Evolutionary conservation across 768 basidiomycete species (phyloP), one percentile per base, ranked within the genome.

Genomic region (Suillus luteus): DNA sequence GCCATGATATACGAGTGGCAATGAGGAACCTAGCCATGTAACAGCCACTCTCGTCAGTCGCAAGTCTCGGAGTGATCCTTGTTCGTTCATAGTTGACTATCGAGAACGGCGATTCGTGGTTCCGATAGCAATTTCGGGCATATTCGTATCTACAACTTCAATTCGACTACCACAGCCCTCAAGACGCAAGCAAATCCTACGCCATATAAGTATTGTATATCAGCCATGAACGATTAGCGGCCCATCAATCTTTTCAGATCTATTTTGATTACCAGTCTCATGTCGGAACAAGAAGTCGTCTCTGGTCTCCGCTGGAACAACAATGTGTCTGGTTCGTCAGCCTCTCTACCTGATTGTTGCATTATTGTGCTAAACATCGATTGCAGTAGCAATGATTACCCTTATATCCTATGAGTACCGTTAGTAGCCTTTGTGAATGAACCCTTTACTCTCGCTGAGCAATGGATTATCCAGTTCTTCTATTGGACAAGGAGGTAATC

Each of bases 401-500:
- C 2, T 58, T 2, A 27, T 58, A 6, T 41, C 3, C 5, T 58
- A 58, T 41, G 57, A 58, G 4, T 58, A 40, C 10, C 17, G 55
- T 58, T 11, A 27, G 55, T 58, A 40, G 1, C 10, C 15, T 58
- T 27, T 3, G 10, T 2, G 9, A 58, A 12, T 2, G 9, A 58
- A 12, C 24, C 17, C 6, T 41, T 10, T 24, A 41, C 55, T 27
- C 2, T 24, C 2, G 17, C 37, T 57, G 38, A 57, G 12, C 55
- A 22, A 38, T 9, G 10, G 1, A 58, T 19, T 1, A 27, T 19
- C 3, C 2, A 58, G 55, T 58, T 15, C 38, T 58, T 27, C 17
- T 58, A 10, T 22, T 58, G 17, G 55, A 27, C 10, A 58, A 58
- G 17, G 55, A 58, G 55, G 55, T 58, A 19, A 41, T 41, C 5